Evolutionary conservation across 2,329 filamentous ascomycete species (phyloP).

Genomic region (Alternaria arbusti): DNA sequence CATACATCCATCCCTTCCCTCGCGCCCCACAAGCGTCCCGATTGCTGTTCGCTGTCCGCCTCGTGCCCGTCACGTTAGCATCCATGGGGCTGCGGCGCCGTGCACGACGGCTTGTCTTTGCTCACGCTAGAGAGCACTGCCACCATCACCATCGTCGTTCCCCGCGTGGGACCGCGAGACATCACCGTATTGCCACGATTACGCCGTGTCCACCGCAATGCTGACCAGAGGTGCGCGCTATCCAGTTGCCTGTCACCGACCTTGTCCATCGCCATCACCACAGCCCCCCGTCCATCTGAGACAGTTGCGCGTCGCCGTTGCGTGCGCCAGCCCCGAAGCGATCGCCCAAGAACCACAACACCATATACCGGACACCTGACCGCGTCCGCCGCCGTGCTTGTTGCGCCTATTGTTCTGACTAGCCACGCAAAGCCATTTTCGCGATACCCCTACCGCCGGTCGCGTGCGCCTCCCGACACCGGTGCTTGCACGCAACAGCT

Average conservation of each 20-base stretch:
- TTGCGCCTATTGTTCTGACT: background rate
- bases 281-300: slow-evolving; percentile 36
- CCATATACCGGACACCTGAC: slow-evolving; percentile 12
- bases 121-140: slow-evolving; percentile 30
- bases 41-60: background rate
- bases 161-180: slow-evolving; percentile 29
- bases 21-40: slow-evolving; percentile 9
- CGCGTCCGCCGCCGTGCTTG: slow-evolving; percentile 2
- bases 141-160: slow-evolving; percentile 27
- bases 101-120: slow-evolving; percentile 13
- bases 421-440: background rate
- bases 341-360: slow-evolving; percentile 19
- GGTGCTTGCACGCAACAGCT: background rate
- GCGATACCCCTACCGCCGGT: background rate
- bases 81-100: slow-evolving; percentile 15
- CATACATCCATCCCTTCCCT: slow-evolving; percentile 9
- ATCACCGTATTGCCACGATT: slow-evolving; percentile 26
- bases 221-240: slow-evolving; percentile 36
- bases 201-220: slow-evolving; percentile 35
- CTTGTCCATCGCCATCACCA: slow-evolving; percentile 15
- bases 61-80: background rate
- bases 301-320: slow-evolving; percentile 36
- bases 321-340: slow-evolving; percentile 18
- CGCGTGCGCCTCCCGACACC: slow-evolving; percentile 1
- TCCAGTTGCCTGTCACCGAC: slow-evolving; percentile 24